Conservation (phyloP, 257 asterid species). For the Coffea eugenioides region DNA sequence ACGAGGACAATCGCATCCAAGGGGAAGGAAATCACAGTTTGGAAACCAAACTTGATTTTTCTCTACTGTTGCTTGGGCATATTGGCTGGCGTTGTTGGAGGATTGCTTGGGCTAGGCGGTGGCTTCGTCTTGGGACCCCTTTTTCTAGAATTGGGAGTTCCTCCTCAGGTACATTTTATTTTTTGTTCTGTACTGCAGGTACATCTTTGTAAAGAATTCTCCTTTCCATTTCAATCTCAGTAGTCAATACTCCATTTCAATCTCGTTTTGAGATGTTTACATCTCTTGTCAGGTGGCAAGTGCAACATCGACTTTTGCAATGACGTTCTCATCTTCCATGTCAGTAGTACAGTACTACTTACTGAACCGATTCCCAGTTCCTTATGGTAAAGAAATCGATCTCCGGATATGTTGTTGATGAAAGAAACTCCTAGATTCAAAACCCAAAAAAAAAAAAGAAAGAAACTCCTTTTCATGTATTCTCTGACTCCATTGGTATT, state of each 20-base stretch:
- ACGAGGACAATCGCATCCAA: conserved; percentile 71
- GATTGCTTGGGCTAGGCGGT: conserved; percentile 94
- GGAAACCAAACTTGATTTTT: conserved; percentile 47
- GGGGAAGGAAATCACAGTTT: conserved; percentile 57
- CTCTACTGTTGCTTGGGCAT: conserved; percentile 66
- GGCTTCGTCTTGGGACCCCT: conserved; percentile 69
- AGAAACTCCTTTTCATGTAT: neutral
- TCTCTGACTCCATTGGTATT: neutral
- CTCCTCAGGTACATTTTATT: conserved; percentile 44
- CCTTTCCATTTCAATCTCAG: neutral
- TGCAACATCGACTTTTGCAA: conserved; percentile 96
- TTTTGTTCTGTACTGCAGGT: neutral
- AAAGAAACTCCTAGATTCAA: too few relatives aligned
- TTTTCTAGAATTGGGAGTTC: conserved; percentile 51
- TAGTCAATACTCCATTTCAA: too few relatives aligned
- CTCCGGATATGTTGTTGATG: neutral
- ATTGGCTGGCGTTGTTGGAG: conserved; percentile 89
- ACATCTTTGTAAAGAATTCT: neutral
- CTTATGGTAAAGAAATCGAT: conserved; percentile 58
- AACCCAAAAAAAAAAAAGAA: too few relatives aligned
- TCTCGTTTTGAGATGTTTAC: neutral
- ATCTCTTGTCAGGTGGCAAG: conserved; percentile 56
- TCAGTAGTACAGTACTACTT: conserved; percentile 93
- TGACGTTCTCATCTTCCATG: conserved; percentile 99
- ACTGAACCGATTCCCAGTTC: conserved; percentile 84